Base-by-base conservation (phyloP, 352 stramenopile species). In the Blastocystis hominis region DNA sequence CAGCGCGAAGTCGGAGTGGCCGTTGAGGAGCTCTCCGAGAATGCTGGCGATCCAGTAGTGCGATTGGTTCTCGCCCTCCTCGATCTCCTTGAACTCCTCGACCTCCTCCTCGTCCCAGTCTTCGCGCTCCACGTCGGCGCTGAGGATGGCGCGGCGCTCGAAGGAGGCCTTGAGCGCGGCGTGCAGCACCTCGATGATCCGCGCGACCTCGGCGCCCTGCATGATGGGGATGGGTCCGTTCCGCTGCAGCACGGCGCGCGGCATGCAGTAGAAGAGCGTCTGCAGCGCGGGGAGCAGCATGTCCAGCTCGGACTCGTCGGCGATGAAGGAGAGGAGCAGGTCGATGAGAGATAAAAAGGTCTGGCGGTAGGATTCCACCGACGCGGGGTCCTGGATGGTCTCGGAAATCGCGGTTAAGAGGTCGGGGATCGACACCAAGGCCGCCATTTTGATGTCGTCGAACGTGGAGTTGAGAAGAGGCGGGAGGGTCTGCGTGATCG, bases 71-170 rank as follows among this genome's bases (percentile, higher is more conserved):
- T 87, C 77, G 40, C 44, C 50, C n/a, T 87, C 36, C 55, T 87
- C 77, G 4, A 78, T 56, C 42, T 87, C 62, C 20, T 69, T 50
- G 55, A 53, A 78, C 53, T 87, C 77, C 36, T 87, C 77, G 20
- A 78, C 55, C 55, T 87, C 77, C 66, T 87, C 77, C 55, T 87
- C 77, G 47, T 87, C 77, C 62, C 62, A 87, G 1, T 50, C 62
- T 44, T 87, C 77, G 15, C 70, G 44, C 56, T 87, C 77, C 47
- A 87, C 38, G n/a, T 78, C 77, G 6, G 72, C 72, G 24, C 46
- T 66, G 3, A 46, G 72, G 24, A 84, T 30, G 15, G 72, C 72
- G 36, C 72, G 3, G 34, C 72, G 54, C 72, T 84, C 72, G 44
- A 84, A 84, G 4, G 72, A 84, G 2, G 3, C 47, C 2, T 61